Evolutionary conservation across 345 rosid genomes (phyloP), one percentile per base, ranked within the genome.

Genomic region (Salix brachista): DNA sequence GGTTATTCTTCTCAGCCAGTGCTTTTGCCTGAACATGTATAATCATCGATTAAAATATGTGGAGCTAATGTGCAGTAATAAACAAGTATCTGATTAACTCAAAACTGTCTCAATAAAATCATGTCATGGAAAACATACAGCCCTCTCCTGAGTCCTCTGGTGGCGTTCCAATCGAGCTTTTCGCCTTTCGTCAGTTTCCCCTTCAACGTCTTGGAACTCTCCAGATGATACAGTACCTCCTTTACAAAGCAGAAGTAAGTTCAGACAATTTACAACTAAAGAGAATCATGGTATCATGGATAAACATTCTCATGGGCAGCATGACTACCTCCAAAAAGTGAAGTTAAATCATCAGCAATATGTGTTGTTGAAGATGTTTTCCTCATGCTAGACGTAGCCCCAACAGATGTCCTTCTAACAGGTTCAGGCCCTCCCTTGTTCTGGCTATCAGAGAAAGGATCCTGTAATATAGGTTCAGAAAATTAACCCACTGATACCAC

Each of bases 131-230:
- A 10, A 62, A 78, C 93, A 74, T 87, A 96, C 99, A 81, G 98
- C 98, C 25, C 99, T 93, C 89, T 96, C 99, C 81, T 93, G 97
- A 79, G 98, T 91, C 89, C 98, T 90, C 75, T 91, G 99, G 75
- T 92, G 97, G 80, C 97, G 98, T 70, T 96, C 97, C 84, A 96
- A 81, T 84, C 98, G 88, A 68, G 98, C 97, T 80, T 89, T 90
- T 41, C 98, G 84, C 79, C 99, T 88, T 80, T 96, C 99, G 83
- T 93, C 97, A 76, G 84, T 93, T 85, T 96, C 99, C 71, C 98
- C 99, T 54, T 89, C 94, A 78, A 93, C 84, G 3, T 93, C 99
- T 83, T 83, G 96, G 84, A 96, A 96, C 6, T 86, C 97, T 82
- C 94, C 92, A 52, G 94, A 72, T 26, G 89, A 80, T 56, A 87